Evolutionary conservation across 306 rosid genomes (phyloP).

Genomic region (Potentilla sterilis): DNA sequence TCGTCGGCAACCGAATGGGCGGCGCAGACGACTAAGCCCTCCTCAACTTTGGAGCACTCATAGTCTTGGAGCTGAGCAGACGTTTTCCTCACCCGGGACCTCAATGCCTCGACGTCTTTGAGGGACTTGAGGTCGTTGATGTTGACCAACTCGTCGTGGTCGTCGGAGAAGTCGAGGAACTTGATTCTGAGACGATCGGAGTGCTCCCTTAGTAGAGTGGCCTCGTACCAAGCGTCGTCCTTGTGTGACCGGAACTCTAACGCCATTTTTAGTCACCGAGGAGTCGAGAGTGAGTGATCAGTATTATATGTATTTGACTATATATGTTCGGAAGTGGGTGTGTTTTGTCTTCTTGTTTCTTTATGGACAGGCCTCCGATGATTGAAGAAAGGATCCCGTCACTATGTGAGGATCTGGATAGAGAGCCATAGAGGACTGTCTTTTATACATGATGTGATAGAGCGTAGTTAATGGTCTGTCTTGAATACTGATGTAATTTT

Average conservation of each 20-base stretch:
- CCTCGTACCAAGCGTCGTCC: conserved; percentile 48
- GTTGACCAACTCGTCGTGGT: conserved; percentile 14
- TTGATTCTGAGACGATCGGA: conserved; percentile 28
- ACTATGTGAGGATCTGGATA: too few relatives aligned
- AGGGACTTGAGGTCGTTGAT: conserved; percentile 14
- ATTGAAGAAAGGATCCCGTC: too few relatives aligned
- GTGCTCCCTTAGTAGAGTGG: not conserved
- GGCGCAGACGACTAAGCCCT: conserved; percentile 36
- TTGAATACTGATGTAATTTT: too few relatives aligned
- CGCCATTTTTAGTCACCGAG: not conserved
- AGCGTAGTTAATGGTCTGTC: too few relatives aligned
- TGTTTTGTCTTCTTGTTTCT: too few relatives aligned
- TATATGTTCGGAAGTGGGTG: too few relatives aligned
- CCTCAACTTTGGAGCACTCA: conserved; percentile 27
- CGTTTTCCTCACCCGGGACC: conserved; percentile 30
- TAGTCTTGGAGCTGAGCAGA: conserved; percentile 44
- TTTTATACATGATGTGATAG: too few relatives aligned
- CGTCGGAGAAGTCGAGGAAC: conserved; percentile 21
- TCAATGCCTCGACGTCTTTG: conserved; percentile 23
- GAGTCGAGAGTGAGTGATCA: not conserved
- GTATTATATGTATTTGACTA: not conserved
- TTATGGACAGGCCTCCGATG: too few relatives aligned
- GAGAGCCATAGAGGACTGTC: too few relatives aligned
- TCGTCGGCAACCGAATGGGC: conserved; percentile 30
- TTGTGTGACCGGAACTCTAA: conserved; percentile 28